Evolutionary conservation across 306 rosid genomes (phyloP), one percentile per base, ranked within the genome.

Genomic region (Dryas drummondii): DNA sequence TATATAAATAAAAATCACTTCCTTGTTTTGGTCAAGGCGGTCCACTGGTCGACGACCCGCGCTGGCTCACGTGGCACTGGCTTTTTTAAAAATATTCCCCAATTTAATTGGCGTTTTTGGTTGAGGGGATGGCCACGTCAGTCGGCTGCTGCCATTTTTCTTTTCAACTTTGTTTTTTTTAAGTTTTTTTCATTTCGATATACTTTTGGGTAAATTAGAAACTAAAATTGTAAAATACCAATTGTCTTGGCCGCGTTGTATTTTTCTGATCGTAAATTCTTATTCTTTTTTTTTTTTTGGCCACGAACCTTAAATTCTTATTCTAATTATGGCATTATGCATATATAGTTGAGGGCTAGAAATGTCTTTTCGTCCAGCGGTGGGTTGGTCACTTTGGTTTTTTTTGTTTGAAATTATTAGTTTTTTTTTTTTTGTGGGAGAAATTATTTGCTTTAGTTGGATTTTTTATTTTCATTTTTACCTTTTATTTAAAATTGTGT

Each of bases 51-150:
- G 79, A 9, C 27, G 47, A 41, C 78, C 81, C 61, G 40, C 50
- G 82, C 16, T 15, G 32, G 26, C 19, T 82, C 84, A 90, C 86
- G 85, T 83, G 90, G 85, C 81, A 13, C 5, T 46, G 67, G 65
- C 19, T 47, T 76, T 83, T 76, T 76, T 12, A 11, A 52, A 76
- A 52, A 68, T 48, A 56, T 72, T 72, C 58, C 74, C 12, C 40
- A 51, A 55, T 57, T 51, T 6, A 54, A 61, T 78, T 52, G 76
- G 63, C 49, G 41, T 60, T 73, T 44, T 50, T 46, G 44, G 5
- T 63, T 5, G 16, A 6, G 53, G 32, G 4, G 17, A 1, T 19
- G 63, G 79, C 87, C 78, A 78, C 87, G 79, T 75, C 78, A 51
- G 51, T 70, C 5, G 19, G 19, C 17, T 53, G 15, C 42, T 37